Conservation (phyloP, 1,139 yeast genomes). For the Pichia sp. region DNA sequence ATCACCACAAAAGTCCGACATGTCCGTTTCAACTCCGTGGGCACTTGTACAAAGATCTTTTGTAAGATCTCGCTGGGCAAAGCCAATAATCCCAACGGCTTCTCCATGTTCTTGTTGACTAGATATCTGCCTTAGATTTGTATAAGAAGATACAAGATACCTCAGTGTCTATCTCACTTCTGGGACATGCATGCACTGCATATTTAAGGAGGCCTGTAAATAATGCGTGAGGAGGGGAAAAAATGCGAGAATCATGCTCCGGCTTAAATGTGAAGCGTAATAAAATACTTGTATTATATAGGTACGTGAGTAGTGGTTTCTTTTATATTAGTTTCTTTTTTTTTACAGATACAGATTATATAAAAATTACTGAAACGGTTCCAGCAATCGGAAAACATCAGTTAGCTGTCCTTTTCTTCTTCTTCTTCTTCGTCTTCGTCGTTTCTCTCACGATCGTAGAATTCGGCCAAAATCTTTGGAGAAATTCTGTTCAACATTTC, state of each 20-base stretch:
- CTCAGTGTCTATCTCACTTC: too few relatives aligned
- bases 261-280: too few relatives aligned
- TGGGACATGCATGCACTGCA: neutral
- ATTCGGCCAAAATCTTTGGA: slow-evolving; percentile 92
- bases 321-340: neutral
- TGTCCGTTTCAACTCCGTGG: slow-evolving; percentile 35
- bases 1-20: slow-evolving; percentile 43
- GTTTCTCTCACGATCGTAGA: slow-evolving; percentile 84
- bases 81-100: slow-evolving; percentile 15
- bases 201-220: neutral
- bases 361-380: neutral
- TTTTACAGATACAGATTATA: slow-evolving; percentile 4
- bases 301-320: neutral
- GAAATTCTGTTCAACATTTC: slow-evolving; percentile 97
- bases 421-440: slow-evolving; percentile 49
- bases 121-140: too few relatives aligned
- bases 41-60: slow-evolving; percentile 39
- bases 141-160: too few relatives aligned
- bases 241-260: neutral
- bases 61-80: slow-evolving; percentile 53
- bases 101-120: neutral
- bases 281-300: too few relatives aligned
- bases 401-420: slow-evolving; percentile 1
- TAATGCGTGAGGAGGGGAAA: neutral
- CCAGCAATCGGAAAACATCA: neutral